Evolutionary conservation across 257 asterid genomes (phyloP), one percentile per base, ranked within the genome.

Genomic region (Plectranthus barbatus): DNA sequence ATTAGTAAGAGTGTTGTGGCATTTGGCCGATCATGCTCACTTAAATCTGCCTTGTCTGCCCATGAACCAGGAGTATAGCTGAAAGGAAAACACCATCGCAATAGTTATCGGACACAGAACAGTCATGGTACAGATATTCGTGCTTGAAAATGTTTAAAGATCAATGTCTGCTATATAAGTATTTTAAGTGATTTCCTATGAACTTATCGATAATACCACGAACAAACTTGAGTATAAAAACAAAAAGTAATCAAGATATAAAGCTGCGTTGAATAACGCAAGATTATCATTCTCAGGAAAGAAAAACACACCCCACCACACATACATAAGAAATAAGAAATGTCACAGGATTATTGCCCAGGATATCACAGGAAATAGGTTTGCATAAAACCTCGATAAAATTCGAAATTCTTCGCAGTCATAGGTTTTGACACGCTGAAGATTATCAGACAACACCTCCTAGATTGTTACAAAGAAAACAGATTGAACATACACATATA

Each of bases 51-150:
- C 56, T 77, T 80, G 54, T 72, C 90, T 47, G 66, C 79, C 88
- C 85, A 83, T 44, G 83, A 77, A 44, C 98, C 95, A 7, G 96
- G 96, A 20, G 73, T 66, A 65, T 91, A 91, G 71, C 98, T 91
- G 84, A 62, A 68, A 71, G 45, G 51, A 54, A 64, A 59, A 61
- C 19, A 57, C 40, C 61, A 40, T 36, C 23, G 42, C 15, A 13
- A 45, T 15, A 44, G 56, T 56, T 23, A 24, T 31, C 26, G 47
- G 53, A 5, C 17, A 37, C 31, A 39, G 23, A 36, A 53, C 19
- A 42, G 9, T 4, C 21, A 2, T n/a, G 24, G 64, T 36, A 9
- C 39, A 13, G 3, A 10, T 18, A n/a, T n/a, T n/a, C n/a, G n/a
- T n/a, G n/a, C n/a, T n/a, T n/a, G n/a, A n/a, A n/a, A n/a, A 14